Conservation (phyloP, 306 rosid genomes). For the Cucurbita ficifolia region DNA sequence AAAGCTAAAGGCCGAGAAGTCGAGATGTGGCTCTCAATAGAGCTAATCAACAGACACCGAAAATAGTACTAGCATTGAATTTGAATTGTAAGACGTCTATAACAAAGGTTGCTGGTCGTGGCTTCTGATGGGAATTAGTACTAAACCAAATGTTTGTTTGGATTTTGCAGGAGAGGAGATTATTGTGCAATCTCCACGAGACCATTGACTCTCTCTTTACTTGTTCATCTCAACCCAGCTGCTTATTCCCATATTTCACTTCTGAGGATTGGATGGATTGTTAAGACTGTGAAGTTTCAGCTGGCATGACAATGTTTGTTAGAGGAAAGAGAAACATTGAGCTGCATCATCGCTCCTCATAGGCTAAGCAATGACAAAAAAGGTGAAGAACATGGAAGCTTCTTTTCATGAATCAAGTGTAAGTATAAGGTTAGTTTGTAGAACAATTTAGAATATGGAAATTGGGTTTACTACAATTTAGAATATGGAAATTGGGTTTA, state of each 20-base stretch:
- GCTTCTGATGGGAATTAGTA: background rate
- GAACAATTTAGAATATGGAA: background rate
- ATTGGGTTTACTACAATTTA: background rate
- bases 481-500: background rate
- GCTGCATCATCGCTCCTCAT: background rate
- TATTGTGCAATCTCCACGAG: background rate
- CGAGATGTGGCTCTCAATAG: conserved; percentile 1
- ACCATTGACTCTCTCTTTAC: background rate
- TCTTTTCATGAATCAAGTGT: background rate
- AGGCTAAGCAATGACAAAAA: background rate
- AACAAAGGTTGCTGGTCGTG: background rate
- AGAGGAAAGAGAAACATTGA: background rate
- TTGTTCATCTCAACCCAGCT: no score
- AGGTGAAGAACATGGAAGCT: background rate
- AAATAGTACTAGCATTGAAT: background rate
- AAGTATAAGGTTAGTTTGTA: background rate
- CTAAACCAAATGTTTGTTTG: background rate
- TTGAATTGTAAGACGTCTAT: background rate
- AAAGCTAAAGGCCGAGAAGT: conserved; percentile 5
- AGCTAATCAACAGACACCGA: background rate
- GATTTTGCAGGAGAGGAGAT: background rate
- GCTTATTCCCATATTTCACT: background rate
- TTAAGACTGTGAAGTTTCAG: background rate
- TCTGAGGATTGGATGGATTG: background rate
- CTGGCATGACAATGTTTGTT: background rate